These are phyloP conservation scores for Staphylotrichum tortipilum DNA, from an alignment of 495 filamentous ascomycete species.

Conservation along the genomic window DNA sequence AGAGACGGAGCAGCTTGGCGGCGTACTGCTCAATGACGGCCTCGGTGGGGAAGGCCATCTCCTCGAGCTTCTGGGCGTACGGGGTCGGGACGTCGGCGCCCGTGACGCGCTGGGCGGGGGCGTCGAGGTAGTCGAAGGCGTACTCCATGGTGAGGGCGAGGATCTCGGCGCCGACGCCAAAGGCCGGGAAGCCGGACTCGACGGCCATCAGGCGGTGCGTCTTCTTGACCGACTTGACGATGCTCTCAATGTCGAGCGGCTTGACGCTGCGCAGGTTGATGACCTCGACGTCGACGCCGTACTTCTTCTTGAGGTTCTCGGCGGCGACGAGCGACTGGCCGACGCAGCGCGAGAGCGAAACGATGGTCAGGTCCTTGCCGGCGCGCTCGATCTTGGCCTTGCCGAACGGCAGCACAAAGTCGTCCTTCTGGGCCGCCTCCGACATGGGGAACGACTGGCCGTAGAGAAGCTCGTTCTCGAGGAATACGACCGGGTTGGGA, in stretches of 20 bases:
- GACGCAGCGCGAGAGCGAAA: slow-evolving; percentile 88
- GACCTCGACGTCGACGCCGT: slow-evolving; percentile 91
- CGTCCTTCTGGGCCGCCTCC: slow-evolving; percentile 84
- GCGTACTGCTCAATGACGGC: slow-evolving; percentile 72
- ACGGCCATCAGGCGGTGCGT: slow-evolving; percentile 85
- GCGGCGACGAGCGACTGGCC: slow-evolving; percentile 86
- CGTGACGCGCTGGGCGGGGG: slow-evolving; percentile 84
- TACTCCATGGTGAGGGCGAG: slow-evolving; percentile 94
- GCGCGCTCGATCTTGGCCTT: slow-evolving; percentile 98
- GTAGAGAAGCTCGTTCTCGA: slow-evolving; percentile 98
- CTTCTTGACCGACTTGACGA: slow-evolving; percentile 97
- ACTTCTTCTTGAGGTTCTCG: slow-evolving; percentile 84
- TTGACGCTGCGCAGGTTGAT: slow-evolving; percentile 97
- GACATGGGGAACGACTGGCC: slow-evolving; percentile 92
- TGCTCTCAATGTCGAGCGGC: slow-evolving; percentile 89
- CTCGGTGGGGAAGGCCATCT: slow-evolving; percentile 87
- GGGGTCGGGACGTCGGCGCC: slow-evolving; percentile 95
- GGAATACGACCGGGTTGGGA: slow-evolving; percentile 88
- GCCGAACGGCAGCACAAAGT: slow-evolving; percentile 92
- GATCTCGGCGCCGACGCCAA: slow-evolving; percentile 85
- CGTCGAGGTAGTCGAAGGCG: slow-evolving; percentile 92
- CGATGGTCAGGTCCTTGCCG: slow-evolving; percentile 93
- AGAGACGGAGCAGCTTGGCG: slow-evolving; percentile 73
- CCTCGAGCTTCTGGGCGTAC: slow-evolving; percentile 79
- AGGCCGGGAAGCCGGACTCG: slow-evolving; percentile 92